Conservation (phyloP, 345 rosid genomes). For the Linum tenue region DNA sequence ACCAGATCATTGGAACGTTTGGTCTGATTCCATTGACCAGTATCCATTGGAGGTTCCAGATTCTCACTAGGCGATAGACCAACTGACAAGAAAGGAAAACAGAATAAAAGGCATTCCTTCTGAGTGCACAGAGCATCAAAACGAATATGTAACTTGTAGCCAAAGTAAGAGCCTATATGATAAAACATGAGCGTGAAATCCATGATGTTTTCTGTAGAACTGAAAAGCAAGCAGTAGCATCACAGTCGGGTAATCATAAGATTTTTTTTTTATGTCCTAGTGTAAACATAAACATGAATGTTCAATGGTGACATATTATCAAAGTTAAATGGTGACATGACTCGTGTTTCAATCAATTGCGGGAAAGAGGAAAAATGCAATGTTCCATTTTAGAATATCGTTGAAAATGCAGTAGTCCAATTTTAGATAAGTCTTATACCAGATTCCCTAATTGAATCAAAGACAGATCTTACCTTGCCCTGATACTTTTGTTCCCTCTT, state of each 20-base stretch:
- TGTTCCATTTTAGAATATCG: no score
- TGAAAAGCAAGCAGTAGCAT: no score
- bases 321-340: no score
- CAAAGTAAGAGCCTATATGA: not conserved
- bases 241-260: no score
- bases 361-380: no score
- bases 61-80: not conserved
- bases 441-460: conserved; percentile 61
- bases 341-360: no score
- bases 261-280: no score
- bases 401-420: no score
- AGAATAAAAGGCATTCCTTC: not conserved
- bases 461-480: conserved; percentile 73
- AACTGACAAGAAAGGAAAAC: not conserved
- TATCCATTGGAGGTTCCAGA: conserved; percentile 30
- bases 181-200: no score
- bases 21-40: conserved; percentile 61
- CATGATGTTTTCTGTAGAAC: no score
- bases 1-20: conserved; percentile 45
- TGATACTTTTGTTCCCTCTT: conserved; percentile 27
- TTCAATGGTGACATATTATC: no score
- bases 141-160: not conserved
- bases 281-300: no score
- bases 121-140: not conserved
- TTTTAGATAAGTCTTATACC: conserved; percentile 60